These are phyloP conservation scores for Teunomyces tritomae DNA, from an alignment of 805 yeast species.

Conservation along the genomic window DNA sequence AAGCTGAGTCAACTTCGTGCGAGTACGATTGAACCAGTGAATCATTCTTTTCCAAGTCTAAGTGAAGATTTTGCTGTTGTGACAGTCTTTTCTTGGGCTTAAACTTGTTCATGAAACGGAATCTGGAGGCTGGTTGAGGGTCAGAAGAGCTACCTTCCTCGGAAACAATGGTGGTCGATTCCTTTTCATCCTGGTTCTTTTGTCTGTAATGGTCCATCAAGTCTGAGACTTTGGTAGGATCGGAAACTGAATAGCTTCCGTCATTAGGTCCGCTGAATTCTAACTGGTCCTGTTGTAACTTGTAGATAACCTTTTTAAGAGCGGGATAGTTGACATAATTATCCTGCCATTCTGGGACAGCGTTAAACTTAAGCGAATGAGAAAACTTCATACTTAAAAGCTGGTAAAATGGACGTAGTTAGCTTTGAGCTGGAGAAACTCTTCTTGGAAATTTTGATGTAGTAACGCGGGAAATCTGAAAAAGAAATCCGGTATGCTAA, in stretches of 20 bases:
- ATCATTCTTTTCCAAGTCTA: constrained; percentile 7
- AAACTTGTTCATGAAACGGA: constrained; percentile 18
- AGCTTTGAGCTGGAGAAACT: not conserved
- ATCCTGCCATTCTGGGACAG: constrained; percentile 56
- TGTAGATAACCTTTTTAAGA: constrained; percentile 55
- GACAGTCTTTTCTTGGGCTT: constrained; percentile 9
- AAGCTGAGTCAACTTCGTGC: constrained; percentile 17
- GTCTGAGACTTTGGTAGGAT: constrained; percentile 26
- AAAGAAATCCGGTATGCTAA: not conserved
- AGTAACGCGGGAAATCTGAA: not conserved
- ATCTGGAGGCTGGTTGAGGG: constrained; percentile 10
- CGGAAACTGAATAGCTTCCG: constrained; percentile 17
- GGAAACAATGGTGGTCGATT: not conserved
- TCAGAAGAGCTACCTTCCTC: constrained; percentile 1
- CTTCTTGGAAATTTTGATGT: not conserved
- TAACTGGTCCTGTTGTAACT: constrained; percentile 45
- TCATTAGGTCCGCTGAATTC: constrained; percentile 22
- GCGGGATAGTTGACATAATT: constrained; percentile 44
- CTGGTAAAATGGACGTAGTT: not conserved
- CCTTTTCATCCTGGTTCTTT: not conserved
- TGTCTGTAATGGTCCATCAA: constrained; percentile 16
- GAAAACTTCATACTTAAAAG: constrained; percentile 44
- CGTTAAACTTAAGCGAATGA: constrained; percentile 48
- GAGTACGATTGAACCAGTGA: constrained; percentile 12
- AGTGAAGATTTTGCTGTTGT: not conserved